Evolutionary conservation across 1,284 basidiomycete species (phyloP), one percentile per base, ranked within the genome.

Genomic region (Athelia psychrophila): DNA sequence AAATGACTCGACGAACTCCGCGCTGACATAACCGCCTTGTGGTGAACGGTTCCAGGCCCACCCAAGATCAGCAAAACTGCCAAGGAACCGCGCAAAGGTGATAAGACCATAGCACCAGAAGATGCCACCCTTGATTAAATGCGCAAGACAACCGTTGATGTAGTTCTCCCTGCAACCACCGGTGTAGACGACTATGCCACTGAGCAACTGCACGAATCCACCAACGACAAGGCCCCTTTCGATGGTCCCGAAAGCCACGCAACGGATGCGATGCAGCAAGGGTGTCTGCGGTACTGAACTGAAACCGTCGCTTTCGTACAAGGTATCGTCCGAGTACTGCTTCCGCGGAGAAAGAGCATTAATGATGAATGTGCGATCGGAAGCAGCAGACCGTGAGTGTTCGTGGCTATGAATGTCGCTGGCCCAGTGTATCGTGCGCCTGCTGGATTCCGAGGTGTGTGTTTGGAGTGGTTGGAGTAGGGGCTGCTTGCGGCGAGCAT

Each of bases 1-100:
- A 9, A 80, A 64, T 4, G 86, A 93, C 70, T 98, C 95, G 58
- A 93, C 79, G 59, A 93, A 91, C 70, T 98, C 95, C 5, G 91
- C 95, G 2, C 87, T 84, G 10, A 83, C 77, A 46, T 76, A 72
- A 52, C 69, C 70, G 6, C 72, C 71, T 8, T 64, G 64, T 1
- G 83, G 84, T 0, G 82, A 71, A 33, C 79, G 74, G 68, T 98
- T 98, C 96, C 96, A 98, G 6, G 96, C 92, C 95, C 95, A 98
- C 1, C 95, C 95, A 36, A 86, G 71, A 53, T 93, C 86, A 12
- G 93, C 83, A 66, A 89, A 95, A 0, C 92, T 84, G 20, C 96
- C 96, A 49, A 97, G 82, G 74, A 93, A 98, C 20, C 96, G 90
- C 23, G 83, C 89, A 66, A 97, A 98, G 0, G 91, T 87, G 51